Evolutionary conservation across 768 basidiomycete species (phyloP).

Genomic region (Albatrellus ellisii): DNA sequence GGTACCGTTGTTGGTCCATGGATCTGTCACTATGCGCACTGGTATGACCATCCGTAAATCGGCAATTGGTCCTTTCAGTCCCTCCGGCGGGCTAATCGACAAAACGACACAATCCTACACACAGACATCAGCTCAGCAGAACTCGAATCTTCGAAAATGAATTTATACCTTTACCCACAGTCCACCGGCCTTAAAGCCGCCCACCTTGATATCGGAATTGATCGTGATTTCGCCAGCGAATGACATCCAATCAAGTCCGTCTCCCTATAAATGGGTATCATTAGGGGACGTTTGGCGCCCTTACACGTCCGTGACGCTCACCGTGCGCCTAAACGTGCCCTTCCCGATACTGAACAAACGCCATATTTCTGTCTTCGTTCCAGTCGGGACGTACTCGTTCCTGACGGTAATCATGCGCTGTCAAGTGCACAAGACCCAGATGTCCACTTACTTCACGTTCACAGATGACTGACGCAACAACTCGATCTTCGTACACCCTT

Average conservation of each 20-base stretch:
- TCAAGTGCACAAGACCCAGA: too few species aligned
- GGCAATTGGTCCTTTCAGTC: slow-evolving; percentile 36
- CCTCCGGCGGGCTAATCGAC: slow-evolving; percentile 44
- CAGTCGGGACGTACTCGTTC: background rate
- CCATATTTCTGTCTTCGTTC: slow-evolving; percentile 9
- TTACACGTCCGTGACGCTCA: background rate
- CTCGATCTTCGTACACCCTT: slow-evolving; percentile 37
- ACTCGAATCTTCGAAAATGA: background rate
- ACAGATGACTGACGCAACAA: slow-evolving; percentile 56
- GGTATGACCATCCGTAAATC: slow-evolving; percentile 54
- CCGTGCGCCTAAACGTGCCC: slow-evolving; percentile 6
- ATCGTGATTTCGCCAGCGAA: slow-evolving; percentile 54
- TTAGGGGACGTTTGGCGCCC: too few species aligned
- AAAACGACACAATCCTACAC: slow-evolving; percentile 56
- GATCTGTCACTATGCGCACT: slow-evolving; percentile 50
- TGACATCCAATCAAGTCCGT: slow-evolving; percentile 46
- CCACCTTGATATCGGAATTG: slow-evolving; percentile 30
- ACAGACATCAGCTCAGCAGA: too few species aligned
- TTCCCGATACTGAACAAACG: slow-evolving; percentile 5
- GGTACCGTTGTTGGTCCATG: slow-evolving; percentile 30
- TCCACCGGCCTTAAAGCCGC: slow-evolving; percentile 56
- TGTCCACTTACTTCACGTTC: slow-evolving; percentile 36
- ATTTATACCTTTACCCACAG: slow-evolving; percentile 44
- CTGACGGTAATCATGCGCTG: background rate
- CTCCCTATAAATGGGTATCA: too few species aligned